These are phyloP conservation scores for Sporothrix schenckii DNA, from an alignment of 2,329 filamentous ascomycete genomes.

Conservation along the genomic window DNA sequence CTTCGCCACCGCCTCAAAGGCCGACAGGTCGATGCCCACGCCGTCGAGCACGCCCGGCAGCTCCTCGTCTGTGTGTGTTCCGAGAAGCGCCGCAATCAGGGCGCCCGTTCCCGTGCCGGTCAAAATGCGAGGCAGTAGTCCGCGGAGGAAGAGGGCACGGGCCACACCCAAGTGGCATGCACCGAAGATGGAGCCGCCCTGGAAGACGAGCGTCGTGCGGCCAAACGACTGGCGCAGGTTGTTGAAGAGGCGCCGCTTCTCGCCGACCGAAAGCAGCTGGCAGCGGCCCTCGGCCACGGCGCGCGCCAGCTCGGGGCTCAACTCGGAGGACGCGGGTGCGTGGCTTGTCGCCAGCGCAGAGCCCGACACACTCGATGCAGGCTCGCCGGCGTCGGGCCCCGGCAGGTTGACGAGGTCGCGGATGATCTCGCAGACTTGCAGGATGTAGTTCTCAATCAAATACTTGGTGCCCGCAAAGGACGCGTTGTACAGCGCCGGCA, in stretches of 20 bases:
- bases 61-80: constrained; percentile 84
- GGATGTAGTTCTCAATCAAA: constrained; percentile 88
- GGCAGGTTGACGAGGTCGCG: constrained; percentile 72
- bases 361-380: background rate
- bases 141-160: constrained; percentile 79
- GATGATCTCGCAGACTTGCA: constrained; percentile 78
- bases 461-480: constrained; percentile 88
- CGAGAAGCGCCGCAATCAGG: constrained; percentile 83
- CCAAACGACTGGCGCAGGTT: constrained; percentile 89
- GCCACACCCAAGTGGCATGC: constrained; percentile 89
- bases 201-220: constrained; percentile 79
- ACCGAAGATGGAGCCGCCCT: constrained; percentile 90
- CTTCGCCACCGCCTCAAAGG: constrained; percentile 59
- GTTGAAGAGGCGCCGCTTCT: constrained; percentile 80
- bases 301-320: constrained; percentile 34
- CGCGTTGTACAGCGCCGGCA: constrained; percentile 77
- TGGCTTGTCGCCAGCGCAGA: background rate
- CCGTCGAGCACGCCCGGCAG: constrained; percentile 75
- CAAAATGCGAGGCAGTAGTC: constrained; percentile 84
- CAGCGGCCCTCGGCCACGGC: constrained; percentile 33
- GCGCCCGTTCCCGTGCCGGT: constrained; percentile 89
- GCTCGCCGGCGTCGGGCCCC: constrained; percentile 43
- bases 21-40: constrained; percentile 78
- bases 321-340: background rate
- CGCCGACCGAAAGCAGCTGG: constrained; percentile 27